Percentiles rank a stretch among this genome's conserved stretches.
phyloP scores from a whole-genome alignment of 345 rosid species.

The Conringia planisiliqua region DNA sequence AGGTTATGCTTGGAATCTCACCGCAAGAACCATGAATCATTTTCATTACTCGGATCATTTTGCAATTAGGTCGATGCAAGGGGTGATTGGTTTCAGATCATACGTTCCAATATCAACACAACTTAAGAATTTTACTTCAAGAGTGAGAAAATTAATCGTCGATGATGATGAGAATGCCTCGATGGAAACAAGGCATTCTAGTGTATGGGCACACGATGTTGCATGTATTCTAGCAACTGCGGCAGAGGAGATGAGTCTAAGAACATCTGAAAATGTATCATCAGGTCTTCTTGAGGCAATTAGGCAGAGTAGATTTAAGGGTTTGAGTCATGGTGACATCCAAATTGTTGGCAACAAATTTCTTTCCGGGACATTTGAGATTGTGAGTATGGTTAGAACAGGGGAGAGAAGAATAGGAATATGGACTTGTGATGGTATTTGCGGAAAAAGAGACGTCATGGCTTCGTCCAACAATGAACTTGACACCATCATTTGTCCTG shows the following conservation, averaged over 20 bases:
- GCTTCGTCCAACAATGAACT: neutral
- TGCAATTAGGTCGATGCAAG: conserved; percentile 16
- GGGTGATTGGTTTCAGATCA: conserved; percentile 33
- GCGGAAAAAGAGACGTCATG: neutral
- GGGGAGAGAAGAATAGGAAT: conserved; percentile 28
- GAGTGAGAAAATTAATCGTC: conserved; percentile 9
- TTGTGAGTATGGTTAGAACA: conserved; percentile 25
- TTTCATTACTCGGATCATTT: conserved; percentile 8
- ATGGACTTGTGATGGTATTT: conserved; percentile 6
- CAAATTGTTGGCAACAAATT: conserved; percentile 11
- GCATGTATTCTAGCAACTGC: conserved; percentile 29
- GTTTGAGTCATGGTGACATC: conserved; percentile 32
- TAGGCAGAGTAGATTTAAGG: conserved; percentile 8
- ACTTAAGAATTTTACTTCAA: conserved; percentile 13
- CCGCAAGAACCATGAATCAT: conserved; percentile 1
- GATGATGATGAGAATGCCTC: neutral
- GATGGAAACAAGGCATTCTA: neutral
- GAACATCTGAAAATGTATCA: neutral
- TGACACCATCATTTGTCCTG: conserved; percentile 22
- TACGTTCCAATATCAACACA: conserved; percentile 21
- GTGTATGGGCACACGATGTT: conserved; percentile 21
- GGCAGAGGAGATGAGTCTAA: neutral
- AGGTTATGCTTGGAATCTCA: conserved; percentile 38
- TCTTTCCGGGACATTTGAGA: conserved; percentile 18
- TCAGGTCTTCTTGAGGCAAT: conserved; percentile 16